Conservation (phyloP, 345 rosid species). For the Pistacia integerrima region DNA sequence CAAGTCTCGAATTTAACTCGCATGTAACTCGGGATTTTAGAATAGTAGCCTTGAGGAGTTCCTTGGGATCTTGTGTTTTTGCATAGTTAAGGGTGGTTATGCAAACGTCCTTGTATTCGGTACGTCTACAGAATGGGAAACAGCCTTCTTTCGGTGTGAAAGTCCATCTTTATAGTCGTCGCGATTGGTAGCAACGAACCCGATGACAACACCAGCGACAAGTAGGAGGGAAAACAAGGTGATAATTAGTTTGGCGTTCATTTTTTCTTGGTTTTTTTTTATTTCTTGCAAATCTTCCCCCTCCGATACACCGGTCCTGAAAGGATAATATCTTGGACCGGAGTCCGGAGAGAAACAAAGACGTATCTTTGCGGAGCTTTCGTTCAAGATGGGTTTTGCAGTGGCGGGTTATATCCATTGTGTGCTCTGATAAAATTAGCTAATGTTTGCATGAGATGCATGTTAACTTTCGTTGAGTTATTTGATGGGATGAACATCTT, state of each 20-base stretch:
- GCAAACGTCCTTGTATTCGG: slow-evolving; percentile 54
- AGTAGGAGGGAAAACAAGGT: slow-evolving; percentile 45
- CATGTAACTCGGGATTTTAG: slow-evolving; percentile 39
- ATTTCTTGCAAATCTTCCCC: not conserved
- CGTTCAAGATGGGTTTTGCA: too few relatives aligned
- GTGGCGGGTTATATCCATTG: too few relatives aligned
- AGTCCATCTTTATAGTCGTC: slow-evolving; percentile 10
- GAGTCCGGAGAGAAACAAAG: too few relatives aligned
- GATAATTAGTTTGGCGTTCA: slow-evolving; percentile 33
- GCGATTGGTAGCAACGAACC: slow-evolving; percentile 30
- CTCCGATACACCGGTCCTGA: not conserved
- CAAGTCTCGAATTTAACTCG: too few relatives aligned
- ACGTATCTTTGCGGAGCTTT: too few relatives aligned
- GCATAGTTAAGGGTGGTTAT: slow-evolving; percentile 42
- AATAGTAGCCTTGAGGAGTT: slow-evolving; percentile 46
- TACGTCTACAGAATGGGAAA: slow-evolving; percentile 43
- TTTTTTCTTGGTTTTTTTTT: not conserved
- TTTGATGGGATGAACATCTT: too few relatives aligned
- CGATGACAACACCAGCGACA: slow-evolving; percentile 46
- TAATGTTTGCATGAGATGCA: too few relatives aligned
- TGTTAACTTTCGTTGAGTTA: too few relatives aligned
- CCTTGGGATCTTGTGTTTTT: slow-evolving; percentile 47
- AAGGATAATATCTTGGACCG: too few relatives aligned
- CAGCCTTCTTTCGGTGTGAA: slow-evolving; percentile 38
- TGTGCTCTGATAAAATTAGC: too few relatives aligned